Conservation (phyloP, 345 rosid genomes). For the Balakata baccata region DNA sequence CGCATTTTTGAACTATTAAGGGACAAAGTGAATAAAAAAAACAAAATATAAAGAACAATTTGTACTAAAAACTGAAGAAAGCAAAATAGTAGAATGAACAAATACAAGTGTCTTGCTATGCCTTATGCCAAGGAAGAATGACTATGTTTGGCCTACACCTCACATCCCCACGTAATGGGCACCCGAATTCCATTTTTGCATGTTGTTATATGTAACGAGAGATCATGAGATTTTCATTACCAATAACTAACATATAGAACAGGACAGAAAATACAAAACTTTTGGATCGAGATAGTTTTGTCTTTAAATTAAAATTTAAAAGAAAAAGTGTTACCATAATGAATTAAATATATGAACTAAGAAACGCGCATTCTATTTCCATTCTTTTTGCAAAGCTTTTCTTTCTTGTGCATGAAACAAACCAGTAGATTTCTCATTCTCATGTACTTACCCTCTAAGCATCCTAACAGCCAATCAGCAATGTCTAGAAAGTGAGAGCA, state of each 20-base stretch:
- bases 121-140: too few relatives aligned
- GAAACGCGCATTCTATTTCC: conserved; percentile 35
- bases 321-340: conserved; percentile 15
- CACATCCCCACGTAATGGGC: not conserved
- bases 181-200: not conserved
- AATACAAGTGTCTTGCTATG: too few relatives aligned
- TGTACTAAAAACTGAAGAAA: too few relatives aligned
- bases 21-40: too few relatives aligned
- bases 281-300: not conserved
- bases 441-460: conserved; percentile 21
- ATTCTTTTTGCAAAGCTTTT: conserved; percentile 2
- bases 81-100: too few relatives aligned
- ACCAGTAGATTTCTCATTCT: not conserved
- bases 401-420: conserved; percentile 1
- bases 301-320: not conserved
- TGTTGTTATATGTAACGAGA: not conserved
- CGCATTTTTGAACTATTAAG: too few relatives aligned
- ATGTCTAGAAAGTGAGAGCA: too few relatives aligned
- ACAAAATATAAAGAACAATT: too few relatives aligned
- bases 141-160: too few relatives aligned
- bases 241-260: not conserved
- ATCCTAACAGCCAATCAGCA: conserved; percentile 20
- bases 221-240: not conserved
- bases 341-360: conserved; percentile 34
- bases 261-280: not conserved